A percentile compares a stretch with the other conserved stretches of the same genome.
These are phyloP conservation scores for Myrmaecium sp. DNA, from an alignment of 2,329 filamentous ascomycete species.

Conservation along the genomic window DNA sequence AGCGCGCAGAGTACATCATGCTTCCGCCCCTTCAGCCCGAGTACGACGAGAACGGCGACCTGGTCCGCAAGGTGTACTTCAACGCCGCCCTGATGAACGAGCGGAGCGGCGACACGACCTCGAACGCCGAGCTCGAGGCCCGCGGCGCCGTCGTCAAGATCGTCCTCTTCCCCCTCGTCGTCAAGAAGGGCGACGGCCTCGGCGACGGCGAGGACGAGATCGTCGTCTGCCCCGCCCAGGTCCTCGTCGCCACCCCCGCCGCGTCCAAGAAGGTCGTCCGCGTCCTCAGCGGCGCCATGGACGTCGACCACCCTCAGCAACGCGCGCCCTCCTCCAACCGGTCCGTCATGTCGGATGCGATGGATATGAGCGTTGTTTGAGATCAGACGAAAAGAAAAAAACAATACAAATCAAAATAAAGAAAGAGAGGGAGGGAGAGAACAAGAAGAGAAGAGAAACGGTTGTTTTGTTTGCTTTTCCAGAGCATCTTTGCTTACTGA, in stretches of 20 bases:
- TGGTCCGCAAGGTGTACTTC: slow-evolving; percentile 76
- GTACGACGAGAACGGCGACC: slow-evolving; percentile 83
- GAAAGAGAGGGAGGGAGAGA: too few species aligned
- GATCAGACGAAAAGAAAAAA: too few species aligned
- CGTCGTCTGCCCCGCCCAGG: slow-evolving; percentile 87
- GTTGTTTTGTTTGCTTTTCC: too few species aligned
- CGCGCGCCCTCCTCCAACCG: slow-evolving; percentile 1
- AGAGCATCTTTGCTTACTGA: too few species aligned
- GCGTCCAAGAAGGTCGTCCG: slow-evolving; percentile 32
- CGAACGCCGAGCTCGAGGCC: slow-evolving; percentile 66
- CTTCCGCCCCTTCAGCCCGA: slow-evolving; percentile 85
- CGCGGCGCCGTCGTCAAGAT: slow-evolving; percentile 67
- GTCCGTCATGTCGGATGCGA: not conserved
- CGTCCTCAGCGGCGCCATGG: slow-evolving; percentile 33
- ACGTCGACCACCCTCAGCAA: slow-evolving; percentile 21
- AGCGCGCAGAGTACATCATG: slow-evolving; percentile 97
- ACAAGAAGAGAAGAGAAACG: too few species aligned
- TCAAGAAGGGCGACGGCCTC: slow-evolving; percentile 83
- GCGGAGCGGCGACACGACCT: slow-evolving; percentile 51
- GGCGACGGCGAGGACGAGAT: slow-evolving; percentile 86
- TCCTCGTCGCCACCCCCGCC: slow-evolving; percentile 48
- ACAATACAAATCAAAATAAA: too few species aligned
- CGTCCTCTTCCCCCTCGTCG: slow-evolving; percentile 88
- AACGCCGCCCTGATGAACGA: slow-evolving; percentile 93
- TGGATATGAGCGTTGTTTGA: slow-evolving; percentile 1